Evolutionary conservation across 192 early-diverging fungal species (phyloP), one percentile per base, ranked within the genome.

Genomic region (Dissophora ornata): DNA sequence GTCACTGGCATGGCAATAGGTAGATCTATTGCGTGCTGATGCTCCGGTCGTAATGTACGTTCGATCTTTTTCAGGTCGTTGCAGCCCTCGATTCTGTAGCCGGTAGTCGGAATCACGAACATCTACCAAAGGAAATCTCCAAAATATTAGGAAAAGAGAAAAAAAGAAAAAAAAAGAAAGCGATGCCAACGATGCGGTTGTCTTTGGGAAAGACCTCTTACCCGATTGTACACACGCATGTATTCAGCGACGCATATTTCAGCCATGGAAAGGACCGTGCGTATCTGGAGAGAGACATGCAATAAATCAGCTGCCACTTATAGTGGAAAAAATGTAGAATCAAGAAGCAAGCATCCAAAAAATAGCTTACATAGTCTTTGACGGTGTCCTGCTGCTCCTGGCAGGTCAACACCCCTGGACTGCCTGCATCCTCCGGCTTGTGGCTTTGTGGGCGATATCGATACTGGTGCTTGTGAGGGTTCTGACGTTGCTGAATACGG

Each of bases 51-150:
- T 21, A 60, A 25, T 8, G 47, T 32, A 9, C 50, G 36, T 36
- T 77, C 73, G 16, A 67, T 62, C 47, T 49, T 77, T 45, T 62
- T 62, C 16, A 54, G 18, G 34, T 77, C 73, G 18, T 67, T 67
- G 24, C 54, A 77, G 9, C 73, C 73, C 16, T 77, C 73, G n/a
- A 77, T 67, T 19, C 59, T 61, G 24, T 67, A 67, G 2, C 73
- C 63, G 5, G 52, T 10, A 6, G 65, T 62, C 2, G 73, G 73
- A 0, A 67, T 21, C 1, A 67, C 52, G 26, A 77, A 56, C 64
- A 77, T 50, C 73, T 77, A 57, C 7, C 36, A 38, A 6, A 6
- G 13, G 13, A 38, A 38, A 38, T n/a, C n/a, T n/a, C n/a, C n/a
- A n/a, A n/a, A n/a, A n/a, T n/a, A n/a, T n/a, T n/a, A n/a, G n/a